Evolutionary conservation across 257 asterid species (phyloP).

Genomic region (Leptodermis oblonga): DNA sequence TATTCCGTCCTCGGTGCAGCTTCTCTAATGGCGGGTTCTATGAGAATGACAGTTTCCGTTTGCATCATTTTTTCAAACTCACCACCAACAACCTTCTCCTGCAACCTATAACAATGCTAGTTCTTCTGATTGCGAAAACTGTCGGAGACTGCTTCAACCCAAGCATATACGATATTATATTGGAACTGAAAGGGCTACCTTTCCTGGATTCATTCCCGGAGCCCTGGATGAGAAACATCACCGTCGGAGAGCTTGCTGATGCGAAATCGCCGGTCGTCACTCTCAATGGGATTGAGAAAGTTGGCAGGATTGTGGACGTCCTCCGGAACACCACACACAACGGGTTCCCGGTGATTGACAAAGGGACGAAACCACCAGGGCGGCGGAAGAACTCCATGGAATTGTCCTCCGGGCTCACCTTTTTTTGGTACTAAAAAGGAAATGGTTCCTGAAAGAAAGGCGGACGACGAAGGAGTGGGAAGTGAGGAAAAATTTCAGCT

Average conservation of each 20-base stretch:
- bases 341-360: constrained; percentile 76
- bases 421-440: constrained; percentile 57
- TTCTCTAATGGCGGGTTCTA: constrained; percentile 92
- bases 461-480: constrained; percentile 76
- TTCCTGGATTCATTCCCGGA: constrained; percentile 86
- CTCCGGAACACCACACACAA: constrained; percentile 72
- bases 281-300: constrained; percentile 71
- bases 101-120: constrained; percentile 85
- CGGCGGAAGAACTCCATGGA: constrained; percentile 58
- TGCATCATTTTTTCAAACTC: constrained; percentile 93
- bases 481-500: constrained; percentile 67
- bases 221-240: constrained; percentile 94
- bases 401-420: constrained; percentile 74
- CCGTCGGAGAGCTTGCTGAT: constrained; percentile 74
- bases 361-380: constrained; percentile 38
- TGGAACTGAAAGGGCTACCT: constrained; percentile 86
- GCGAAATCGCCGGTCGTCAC: constrained; percentile 62
- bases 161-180: constrained; percentile 81
- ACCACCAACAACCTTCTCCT: constrained; percentile 89
- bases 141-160: constrained; percentile 97
- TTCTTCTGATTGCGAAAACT: constrained; percentile 68
- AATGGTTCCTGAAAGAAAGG: constrained; percentile 73
- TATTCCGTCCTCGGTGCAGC: constrained; percentile 92
- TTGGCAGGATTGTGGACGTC: constrained; percentile 64
- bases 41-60: constrained; percentile 91